These are phyloP conservation scores for Orbilia brochopaga DNA, from an alignment of 2,329 filamentous ascomycete genomes.

Conservation along the genomic window DNA sequence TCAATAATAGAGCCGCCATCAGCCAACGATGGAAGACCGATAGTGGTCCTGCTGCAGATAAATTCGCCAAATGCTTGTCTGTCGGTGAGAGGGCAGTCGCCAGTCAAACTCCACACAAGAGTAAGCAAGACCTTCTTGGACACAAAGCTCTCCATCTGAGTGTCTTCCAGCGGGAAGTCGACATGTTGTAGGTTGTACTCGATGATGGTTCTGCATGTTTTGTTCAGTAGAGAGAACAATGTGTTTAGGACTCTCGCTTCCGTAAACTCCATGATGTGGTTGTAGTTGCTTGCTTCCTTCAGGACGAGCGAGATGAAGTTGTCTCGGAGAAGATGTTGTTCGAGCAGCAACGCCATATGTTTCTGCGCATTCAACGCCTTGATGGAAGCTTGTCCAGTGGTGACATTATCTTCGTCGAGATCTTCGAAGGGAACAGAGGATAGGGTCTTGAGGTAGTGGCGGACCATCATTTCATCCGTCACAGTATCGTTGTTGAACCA, in stretches of 20 bases:
- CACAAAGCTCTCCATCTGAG: constrained; percentile 86
- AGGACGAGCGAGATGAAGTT: constrained; percentile 81
- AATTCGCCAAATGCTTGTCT: constrained; percentile 89
- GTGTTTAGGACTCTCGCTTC: constrained; percentile 87
- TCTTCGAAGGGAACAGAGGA: constrained; percentile 88
- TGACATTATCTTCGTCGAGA: constrained; percentile 82
- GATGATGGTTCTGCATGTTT: constrained; percentile 85
- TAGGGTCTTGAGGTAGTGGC: constrained; percentile 85
- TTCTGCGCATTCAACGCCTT: constrained; percentile 80
- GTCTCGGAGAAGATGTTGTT: constrained; percentile 76
- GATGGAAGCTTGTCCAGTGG: constrained; percentile 74
- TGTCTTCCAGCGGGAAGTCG: constrained; percentile 88
- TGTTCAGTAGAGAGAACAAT: constrained; percentile 93
- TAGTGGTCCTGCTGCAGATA: constrained; percentile 79
- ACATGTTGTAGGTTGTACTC: constrained; percentile 95
- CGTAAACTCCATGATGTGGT: constrained; percentile 99
- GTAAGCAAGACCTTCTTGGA: constrained; percentile 93
- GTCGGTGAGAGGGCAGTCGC: constrained; percentile 86
- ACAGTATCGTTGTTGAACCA: constrained; percentile 99
- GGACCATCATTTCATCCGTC: constrained; percentile 87
- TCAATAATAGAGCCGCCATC: constrained; percentile 90
- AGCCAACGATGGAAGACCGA: constrained; percentile 76
- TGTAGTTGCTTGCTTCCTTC: constrained; percentile 75
- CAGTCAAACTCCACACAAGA: constrained; percentile 92
- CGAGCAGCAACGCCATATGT: constrained; percentile 78